Percentiles rank a stretch among this genome's conserved stretches.
These are phyloP conservation scores for Hygrophoropsis aurantiaca DNA, from an alignment of 768 basidiomycete species.

Conservation along the genomic window DNA sequence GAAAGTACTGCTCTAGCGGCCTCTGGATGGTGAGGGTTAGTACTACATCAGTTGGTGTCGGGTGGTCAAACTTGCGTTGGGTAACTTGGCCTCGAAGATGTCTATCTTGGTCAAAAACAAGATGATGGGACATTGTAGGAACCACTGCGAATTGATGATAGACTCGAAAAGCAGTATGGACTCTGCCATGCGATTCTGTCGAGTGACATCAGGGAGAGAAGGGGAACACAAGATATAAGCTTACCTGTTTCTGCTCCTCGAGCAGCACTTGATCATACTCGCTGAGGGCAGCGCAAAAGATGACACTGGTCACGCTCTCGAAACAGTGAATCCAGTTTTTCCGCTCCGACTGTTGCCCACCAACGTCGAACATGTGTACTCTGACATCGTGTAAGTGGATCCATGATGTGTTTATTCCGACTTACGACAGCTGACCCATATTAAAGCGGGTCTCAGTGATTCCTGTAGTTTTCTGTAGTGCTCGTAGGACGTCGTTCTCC, in stretches of 20 bases:
- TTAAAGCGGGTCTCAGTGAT: constrained; percentile 45
- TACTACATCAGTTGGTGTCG: not conserved
- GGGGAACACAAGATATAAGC: constrained; percentile 14
- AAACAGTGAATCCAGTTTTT: constrained; percentile 56
- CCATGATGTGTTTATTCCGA: not conserved
- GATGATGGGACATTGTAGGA: constrained; percentile 39
- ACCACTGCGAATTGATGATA: constrained; percentile 54
- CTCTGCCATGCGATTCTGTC: constrained; percentile 24
- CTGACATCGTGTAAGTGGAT: not conserved
- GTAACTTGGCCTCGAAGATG: constrained; percentile 50
- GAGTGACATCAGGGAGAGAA: not conserved
- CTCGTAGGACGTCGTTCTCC: constrained; percentile 47
- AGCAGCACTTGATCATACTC: constrained; percentile 76
- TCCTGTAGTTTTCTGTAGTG: constrained; percentile 49
- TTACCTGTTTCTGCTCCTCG: constrained; percentile 65
- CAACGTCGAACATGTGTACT: constrained; percentile 79
- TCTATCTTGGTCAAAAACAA: constrained; percentile 44
- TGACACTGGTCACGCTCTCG: constrained; percentile 66
- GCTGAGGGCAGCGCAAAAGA: constrained; percentile 69
- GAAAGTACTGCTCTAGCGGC: constrained; percentile 34
- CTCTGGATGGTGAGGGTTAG: constrained; percentile 3
- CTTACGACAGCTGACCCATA: constrained; percentile 21
- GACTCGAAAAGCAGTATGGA: constrained; percentile 50
- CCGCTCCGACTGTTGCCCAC: constrained; percentile 50
- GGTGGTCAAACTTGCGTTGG: constrained; percentile 24